Percentiles rank a stretch among this genome's conserved stretches.
phyloP scores from a whole-genome alignment of 2,329 filamentous ascomycete species.

The Fusarium robinianum region DNA sequence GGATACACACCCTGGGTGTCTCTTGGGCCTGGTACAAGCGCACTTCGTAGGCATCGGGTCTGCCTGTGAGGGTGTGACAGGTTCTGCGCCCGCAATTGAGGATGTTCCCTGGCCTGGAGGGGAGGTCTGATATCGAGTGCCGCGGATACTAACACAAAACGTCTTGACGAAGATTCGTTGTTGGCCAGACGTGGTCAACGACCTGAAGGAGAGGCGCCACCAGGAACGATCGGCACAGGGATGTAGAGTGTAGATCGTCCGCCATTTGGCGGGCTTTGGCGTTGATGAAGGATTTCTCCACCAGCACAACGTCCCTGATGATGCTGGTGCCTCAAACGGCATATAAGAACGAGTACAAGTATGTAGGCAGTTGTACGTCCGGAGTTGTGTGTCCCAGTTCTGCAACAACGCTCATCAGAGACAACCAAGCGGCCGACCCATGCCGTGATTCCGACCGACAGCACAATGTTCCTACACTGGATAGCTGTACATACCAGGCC shows the following conservation, averaged over 20 bases:
- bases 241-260: constrained; percentile 33
- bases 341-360: too few relatives aligned
- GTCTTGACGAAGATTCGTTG: constrained; percentile 5
- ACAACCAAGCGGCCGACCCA: constrained; percentile 16
- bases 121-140: constrained; percentile 14
- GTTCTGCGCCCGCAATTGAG: constrained; percentile 14
- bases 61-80: constrained; percentile 18
- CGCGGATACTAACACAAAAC: constrained; percentile 8
- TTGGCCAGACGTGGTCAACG: constrained; percentile 10
- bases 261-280: constrained; percentile 27
- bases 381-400: constrained; percentile 9
- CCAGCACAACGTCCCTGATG: constrained; percentile 18
- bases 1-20: constrained; percentile 12
- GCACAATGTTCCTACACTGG: too few relatives aligned
- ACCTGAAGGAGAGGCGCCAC: constrained; percentile 32
- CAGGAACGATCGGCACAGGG: constrained; percentile 36
- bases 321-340: too few relatives aligned
- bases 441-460: too few relatives aligned
- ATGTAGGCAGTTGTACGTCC: too few relatives aligned
- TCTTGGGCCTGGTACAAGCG: constrained; percentile 17
- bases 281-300: constrained; percentile 22
- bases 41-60: constrained; percentile 23
- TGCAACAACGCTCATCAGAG: constrained; percentile 4
- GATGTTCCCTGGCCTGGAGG: not conserved
- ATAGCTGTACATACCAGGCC: too few relatives aligned